Conservation (phyloP, 2,329 filamentous ascomycete genomes). For the Microascus cirrosus region DNA sequence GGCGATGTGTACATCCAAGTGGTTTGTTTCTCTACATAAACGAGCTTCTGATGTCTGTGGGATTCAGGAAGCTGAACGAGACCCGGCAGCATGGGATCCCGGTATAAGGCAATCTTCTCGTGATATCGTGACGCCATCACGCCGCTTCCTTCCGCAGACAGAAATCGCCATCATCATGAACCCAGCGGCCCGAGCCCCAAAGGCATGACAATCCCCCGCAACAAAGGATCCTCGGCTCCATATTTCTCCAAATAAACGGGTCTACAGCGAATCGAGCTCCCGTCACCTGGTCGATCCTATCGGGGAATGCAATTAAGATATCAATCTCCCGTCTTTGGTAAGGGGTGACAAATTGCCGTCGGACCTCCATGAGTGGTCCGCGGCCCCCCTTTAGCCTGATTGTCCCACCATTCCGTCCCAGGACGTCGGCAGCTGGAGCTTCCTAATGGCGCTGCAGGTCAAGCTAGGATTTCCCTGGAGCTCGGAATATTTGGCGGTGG, state of each 20-base stretch:
- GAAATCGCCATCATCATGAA: neutral
- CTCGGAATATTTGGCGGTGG: neutral
- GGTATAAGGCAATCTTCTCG: neutral
- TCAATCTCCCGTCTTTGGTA: neutral
- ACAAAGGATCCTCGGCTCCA: neutral
- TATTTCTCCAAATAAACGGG: neutral
- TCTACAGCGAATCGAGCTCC: neutral
- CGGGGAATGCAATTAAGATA: neutral
- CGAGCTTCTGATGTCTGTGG: neutral
- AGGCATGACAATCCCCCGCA: neutral
- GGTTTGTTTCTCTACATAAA: no score
- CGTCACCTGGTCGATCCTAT: neutral
- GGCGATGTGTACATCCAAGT: no score
- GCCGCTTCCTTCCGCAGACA: neutral
- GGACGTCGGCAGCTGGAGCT: neutral
- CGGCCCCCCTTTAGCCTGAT: slow-evolving; percentile 2
- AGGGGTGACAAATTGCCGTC: slow-evolving; percentile 3
- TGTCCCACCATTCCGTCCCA: neutral
- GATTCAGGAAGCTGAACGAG: neutral
- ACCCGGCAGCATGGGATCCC: neutral
- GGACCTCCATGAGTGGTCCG: neutral
- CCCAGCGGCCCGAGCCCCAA: neutral
- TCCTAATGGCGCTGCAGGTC: neutral
- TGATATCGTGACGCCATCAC: neutral
- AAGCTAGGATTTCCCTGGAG: neutral